Evolutionary conservation across 345 rosid species (phyloP).

Genomic region (Litchi chinensis): DNA sequence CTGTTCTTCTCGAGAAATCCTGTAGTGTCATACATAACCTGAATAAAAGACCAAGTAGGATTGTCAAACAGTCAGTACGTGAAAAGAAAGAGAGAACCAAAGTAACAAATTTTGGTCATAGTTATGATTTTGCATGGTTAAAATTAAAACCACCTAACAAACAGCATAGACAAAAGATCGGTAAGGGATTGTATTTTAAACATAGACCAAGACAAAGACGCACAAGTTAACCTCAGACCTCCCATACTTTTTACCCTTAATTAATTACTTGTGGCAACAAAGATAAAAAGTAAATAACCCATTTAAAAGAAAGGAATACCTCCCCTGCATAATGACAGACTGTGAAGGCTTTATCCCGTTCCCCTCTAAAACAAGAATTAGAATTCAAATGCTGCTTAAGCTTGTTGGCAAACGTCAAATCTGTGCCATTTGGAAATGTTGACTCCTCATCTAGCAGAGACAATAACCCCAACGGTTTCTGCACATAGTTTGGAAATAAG

Average conservation of each 20-base stretch:
- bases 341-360: slow-evolving; percentile 75
- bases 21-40: slow-evolving; percentile 93
- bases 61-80: slow-evolving; percentile 30
- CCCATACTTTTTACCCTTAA: background rate
- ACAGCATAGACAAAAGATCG: background rate
- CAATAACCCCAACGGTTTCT: slow-evolving; percentile 92
- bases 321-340: slow-evolving; percentile 96
- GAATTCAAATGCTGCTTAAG: slow-evolving; percentile 82
- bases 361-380: slow-evolving; percentile 81
- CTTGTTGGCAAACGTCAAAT: slow-evolving; percentile 92
- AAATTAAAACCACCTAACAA: background rate
- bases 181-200: background rate
- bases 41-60: slow-evolving; percentile 31
- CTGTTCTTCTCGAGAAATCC: slow-evolving; percentile 97
- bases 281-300: background rate
- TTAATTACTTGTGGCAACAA: background rate
- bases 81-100: slow-evolving; percentile 16
- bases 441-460: slow-evolving; percentile 97
- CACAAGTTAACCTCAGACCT: background rate
- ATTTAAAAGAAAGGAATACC: slow-evolving; percentile 44
- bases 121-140: background rate
- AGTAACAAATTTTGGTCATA: background rate
- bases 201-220: background rate
- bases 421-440: slow-evolving; percentile 94
- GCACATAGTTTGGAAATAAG: slow-evolving; percentile 37